phyloP scores from a whole-genome alignment of 1,284 basidiomycete species.

The Ganoderma lucidum region DNA sequence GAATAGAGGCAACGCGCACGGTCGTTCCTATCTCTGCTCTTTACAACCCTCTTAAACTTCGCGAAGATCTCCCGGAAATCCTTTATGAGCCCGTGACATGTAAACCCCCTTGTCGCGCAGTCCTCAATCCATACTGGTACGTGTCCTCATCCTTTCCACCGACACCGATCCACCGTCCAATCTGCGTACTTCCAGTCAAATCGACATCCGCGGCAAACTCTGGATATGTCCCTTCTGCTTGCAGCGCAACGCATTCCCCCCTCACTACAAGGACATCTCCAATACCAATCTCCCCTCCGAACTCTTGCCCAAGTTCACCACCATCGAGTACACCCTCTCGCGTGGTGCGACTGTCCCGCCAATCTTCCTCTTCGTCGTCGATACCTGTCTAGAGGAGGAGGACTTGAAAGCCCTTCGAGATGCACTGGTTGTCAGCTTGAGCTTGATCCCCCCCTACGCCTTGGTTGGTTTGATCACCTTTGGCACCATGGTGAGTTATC shows the following conservation, averaged over 20 bases:
- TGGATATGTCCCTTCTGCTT: constrained; percentile 99
- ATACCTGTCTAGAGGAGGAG: constrained; percentile 96
- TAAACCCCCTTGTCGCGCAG: constrained; percentile 96
- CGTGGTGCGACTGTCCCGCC: constrained; percentile 93
- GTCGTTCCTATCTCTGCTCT: constrained; percentile 98
- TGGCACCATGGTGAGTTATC: constrained; percentile 88
- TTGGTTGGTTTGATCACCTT: constrained; percentile 96
- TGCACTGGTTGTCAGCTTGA: constrained; percentile 92
- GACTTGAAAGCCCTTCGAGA: constrained; percentile 96
- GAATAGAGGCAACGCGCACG: constrained; percentile 97
- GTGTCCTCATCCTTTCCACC: background rate
- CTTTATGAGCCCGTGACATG: constrained; percentile 99
- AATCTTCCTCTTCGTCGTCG: constrained; percentile 96
- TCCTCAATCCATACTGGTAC: constrained; percentile 97
- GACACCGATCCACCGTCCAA: background rate
- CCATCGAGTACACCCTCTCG: constrained; percentile 97
- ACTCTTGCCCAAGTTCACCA: constrained; percentile 97
- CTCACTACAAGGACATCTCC: constrained; percentile 99
- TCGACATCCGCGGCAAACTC: constrained; percentile 97
- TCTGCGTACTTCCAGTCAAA: constrained; percentile 72
- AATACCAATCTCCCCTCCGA: constrained; percentile 97
- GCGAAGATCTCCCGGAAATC: constrained; percentile 96
- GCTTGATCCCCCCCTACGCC: constrained; percentile 92
- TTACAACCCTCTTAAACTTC: constrained; percentile 96
- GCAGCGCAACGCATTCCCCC: constrained; percentile 95